Percentiles rank a stretch among this genome's conserved stretches.
Evolutionary conservation across 441 rosid species (phyloP).

Genomic region (Corymbia calophylla): DNA sequence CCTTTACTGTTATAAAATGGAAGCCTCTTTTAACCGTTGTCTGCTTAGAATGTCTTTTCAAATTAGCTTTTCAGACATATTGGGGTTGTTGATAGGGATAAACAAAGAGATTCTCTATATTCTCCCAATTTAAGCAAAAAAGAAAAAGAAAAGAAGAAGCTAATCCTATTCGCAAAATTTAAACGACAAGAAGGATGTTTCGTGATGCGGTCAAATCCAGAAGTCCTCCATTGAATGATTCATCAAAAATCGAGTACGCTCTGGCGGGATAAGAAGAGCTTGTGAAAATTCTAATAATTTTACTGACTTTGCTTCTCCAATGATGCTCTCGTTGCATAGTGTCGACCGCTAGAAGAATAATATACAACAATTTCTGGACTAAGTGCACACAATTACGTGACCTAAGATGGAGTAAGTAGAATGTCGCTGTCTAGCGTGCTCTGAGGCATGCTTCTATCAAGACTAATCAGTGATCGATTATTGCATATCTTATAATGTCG

Average conservation of each 20-base stretch:
- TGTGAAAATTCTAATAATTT: neutral
- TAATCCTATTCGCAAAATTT: no score
- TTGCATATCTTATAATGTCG: neutral
- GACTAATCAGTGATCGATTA: neutral
- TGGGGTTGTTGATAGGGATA: no score
- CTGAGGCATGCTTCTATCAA: neutral
- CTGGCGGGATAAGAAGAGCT: neutral
- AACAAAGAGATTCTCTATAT: neutral
- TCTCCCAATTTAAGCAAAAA: neutral
- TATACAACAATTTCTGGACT: neutral
- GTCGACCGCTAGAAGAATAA: neutral
- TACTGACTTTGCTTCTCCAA: neutral
- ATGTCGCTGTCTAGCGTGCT: neutral
- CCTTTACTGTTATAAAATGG: neutral
- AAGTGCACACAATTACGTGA: neutral
- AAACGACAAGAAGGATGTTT: no score
- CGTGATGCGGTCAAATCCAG: no score
- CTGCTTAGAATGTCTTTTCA: neutral
- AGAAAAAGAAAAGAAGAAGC: no score
- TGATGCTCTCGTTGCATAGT: neutral
- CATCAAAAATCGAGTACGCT: neutral
- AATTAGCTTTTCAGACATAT: no score
- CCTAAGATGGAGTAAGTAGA: neutral
- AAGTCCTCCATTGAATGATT: neutral
- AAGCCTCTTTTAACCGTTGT: neutral